Evolutionary conservation across 2,329 filamentous ascomycete genomes (phyloP).

Genomic region (Pseudogymnoascus pannorum): DNA sequence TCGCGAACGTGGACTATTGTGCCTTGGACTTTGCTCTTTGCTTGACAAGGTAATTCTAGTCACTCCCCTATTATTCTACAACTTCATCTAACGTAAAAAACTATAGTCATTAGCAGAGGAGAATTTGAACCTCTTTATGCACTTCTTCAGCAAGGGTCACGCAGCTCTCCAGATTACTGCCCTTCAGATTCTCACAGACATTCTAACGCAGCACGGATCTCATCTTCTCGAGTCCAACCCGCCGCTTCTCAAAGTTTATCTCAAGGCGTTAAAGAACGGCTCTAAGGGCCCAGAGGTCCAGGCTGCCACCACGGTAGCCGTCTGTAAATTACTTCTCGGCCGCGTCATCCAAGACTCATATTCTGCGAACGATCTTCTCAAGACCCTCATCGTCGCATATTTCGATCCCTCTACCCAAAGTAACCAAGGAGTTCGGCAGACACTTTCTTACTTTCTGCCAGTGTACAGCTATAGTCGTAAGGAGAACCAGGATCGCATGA

Average conservation of each 20-base stretch:
- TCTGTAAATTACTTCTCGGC: slow-evolving; percentile 80
- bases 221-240: slow-evolving; percentile 63
- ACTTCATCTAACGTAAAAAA: slow-evolving; percentile 13
- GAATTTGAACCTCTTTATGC: slow-evolving; percentile 87
- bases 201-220: slow-evolving; percentile 80
- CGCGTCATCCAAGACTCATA: slow-evolving; percentile 64
- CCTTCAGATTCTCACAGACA: slow-evolving; percentile 86
- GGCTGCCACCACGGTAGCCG: slow-evolving; percentile 69
- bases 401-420: slow-evolving; percentile 76
- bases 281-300: slow-evolving; percentile 67
- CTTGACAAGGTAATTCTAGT: slow-evolving; percentile 59
- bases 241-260: slow-evolving; percentile 74
- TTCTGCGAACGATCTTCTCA: slow-evolving; percentile 66
- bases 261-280: slow-evolving; percentile 69
- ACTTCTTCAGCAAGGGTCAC: slow-evolving; percentile 92
- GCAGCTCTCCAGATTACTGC: slow-evolving; percentile 83
- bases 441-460: slow-evolving; percentile 86
- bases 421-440: slow-evolving; percentile 79
- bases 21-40: slow-evolving; percentile 82
- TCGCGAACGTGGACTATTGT: slow-evolving; percentile 81
- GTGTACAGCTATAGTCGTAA: slow-evolving; percentile 84
- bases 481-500: slow-evolving; percentile 79
- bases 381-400: slow-evolving; percentile 76
- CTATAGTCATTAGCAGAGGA: slow-evolving; percentile 72
- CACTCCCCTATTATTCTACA: neutral